Base-by-base conservation (phyloP, 208 protist genomes). In the Leishmania arabica region DNA sequence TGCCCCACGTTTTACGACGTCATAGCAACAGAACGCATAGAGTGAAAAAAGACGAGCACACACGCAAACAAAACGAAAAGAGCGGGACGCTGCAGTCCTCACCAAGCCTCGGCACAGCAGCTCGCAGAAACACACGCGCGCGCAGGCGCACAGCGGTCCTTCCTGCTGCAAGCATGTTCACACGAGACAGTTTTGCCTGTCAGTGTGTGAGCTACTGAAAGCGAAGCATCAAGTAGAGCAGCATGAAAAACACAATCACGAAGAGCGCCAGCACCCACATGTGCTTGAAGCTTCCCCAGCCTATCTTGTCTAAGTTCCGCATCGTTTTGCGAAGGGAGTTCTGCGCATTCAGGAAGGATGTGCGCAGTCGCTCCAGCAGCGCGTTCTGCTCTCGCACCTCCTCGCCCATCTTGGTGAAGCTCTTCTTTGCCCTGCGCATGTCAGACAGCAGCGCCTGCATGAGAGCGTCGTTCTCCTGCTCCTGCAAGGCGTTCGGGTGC, bases 241-340 rank as follows among this genome's bases (percentile, higher is more conserved):
- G 69, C 88, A 97, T 86, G 58, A 95, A 86, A 42, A 95, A 93
- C 27, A 93, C 78, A 75, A 97, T 45, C 27, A 93, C 88, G 79
- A 97, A 95, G 6, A 96, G 80, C 34, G 92, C 92, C n/a, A 97
- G 86, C 40, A 94, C 54, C 92, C 94, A 97, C 84, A 97, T 95
- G 79, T 97, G 94, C n/a, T 62, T 83, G 58, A 92, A 90, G 74
- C 87, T 83, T 2, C 78, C 72, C 72, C 74, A 81, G 4, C 82
- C 87, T 17, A 88, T 80, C 31, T 81, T 66, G 72, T 91, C 82
- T 37, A 97, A 79, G 47, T 90, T 87, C 34, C 78, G 84, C 85
- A 97, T 90, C 49, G 92, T 95, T 37, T 77, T 80, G 0, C 77
- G 74, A 11, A 97, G 77, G 0, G 85, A 85, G 27, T 75, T 80